Conservation (phyloP, 306 rosid genomes). For the Prinsepia uniflora region DNA sequence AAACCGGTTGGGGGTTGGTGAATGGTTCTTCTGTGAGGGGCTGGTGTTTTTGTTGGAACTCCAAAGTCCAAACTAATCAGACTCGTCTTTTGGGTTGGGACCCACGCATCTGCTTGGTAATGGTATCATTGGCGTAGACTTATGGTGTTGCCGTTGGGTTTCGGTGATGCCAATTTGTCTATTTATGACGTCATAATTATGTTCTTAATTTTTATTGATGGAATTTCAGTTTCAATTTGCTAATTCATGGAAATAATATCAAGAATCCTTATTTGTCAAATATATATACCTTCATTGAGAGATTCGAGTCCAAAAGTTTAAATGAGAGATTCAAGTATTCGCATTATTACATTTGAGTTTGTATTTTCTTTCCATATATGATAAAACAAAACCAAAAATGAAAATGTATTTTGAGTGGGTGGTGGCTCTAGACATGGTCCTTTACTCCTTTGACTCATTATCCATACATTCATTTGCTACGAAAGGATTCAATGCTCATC, state of each 20-base stretch:
- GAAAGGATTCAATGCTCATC: too few species aligned
- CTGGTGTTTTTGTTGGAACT: conserved; percentile 8
- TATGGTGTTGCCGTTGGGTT: conserved; percentile 7
- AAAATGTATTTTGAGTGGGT: too few species aligned
- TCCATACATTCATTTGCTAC: too few species aligned
- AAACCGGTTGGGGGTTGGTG: conserved; percentile 77
- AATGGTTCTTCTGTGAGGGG: not conserved
- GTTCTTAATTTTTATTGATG: not conserved
- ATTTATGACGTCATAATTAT: not conserved
- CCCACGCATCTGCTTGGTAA: not conserved
- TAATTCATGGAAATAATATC: not conserved
- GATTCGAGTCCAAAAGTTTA: too few species aligned
- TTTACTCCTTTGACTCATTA: too few species aligned
- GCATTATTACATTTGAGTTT: too few species aligned
- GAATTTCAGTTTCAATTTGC: not conserved
- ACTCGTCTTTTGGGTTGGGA: not conserved
- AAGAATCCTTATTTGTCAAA: too few species aligned
- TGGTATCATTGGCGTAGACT: not conserved
- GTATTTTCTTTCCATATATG: too few species aligned
- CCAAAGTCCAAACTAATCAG: not conserved
- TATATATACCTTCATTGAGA: too few species aligned
- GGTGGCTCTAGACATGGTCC: too few species aligned
- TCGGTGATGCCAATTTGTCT: not conserved
- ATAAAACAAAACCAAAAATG: too few species aligned
- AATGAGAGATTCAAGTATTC: too few species aligned